phyloP scores from a whole-genome alignment of 257 asterid genomes.

The Solanum chmielewskii region DNA sequence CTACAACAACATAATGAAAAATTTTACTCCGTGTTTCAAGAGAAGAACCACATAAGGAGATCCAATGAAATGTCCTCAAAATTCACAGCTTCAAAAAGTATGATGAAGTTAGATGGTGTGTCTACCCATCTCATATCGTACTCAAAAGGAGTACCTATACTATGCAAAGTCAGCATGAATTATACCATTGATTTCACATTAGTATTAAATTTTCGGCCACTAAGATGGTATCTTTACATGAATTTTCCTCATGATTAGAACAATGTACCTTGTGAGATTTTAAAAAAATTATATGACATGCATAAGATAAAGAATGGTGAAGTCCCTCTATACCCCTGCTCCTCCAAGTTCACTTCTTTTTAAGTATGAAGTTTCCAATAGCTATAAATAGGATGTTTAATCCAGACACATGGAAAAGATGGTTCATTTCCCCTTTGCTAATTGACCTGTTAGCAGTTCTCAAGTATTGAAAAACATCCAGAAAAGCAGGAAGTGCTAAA shows the following conservation, averaged over 20 bases:
- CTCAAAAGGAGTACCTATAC: neutral
- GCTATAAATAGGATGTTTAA: neutral
- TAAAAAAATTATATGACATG: neutral
- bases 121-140: neutral
- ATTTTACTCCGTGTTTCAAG: neutral
- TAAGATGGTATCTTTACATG: neutral
- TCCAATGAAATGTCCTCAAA: neutral
- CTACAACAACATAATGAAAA: neutral
- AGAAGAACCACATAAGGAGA: neutral
- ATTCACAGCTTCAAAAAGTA: neutral
- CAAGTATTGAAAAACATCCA: neutral
- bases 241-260: neutral
- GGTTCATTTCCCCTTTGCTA: neutral
- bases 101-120: neutral
- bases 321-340: neutral
- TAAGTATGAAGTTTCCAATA: neutral
- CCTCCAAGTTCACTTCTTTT: neutral
- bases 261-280: neutral
- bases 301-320: neutral
- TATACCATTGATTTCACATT: neutral
- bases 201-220: neutral
- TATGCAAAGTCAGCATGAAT: neutral
- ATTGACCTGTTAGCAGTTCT: neutral
- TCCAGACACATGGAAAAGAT: neutral
- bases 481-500: neutral